Evolutionary conservation across 441 rosid species (phyloP).

Genomic region (Viola pubescens): DNA sequence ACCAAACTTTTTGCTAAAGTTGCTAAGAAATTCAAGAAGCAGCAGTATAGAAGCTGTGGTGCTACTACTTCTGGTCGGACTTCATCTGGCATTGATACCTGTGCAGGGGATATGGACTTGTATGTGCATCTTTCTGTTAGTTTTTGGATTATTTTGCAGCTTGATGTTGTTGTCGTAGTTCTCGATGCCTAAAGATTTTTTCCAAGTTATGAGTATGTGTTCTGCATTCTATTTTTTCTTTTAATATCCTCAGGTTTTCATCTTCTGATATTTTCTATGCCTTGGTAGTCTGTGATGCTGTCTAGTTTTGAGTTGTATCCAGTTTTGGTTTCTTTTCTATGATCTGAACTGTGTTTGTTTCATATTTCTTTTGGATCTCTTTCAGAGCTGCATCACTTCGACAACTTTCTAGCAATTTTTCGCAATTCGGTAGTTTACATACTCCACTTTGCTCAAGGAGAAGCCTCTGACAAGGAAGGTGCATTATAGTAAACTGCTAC

Average conservation of each 20-base stretch:
- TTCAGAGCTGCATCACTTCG: conserved; percentile 61
- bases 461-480: conserved; percentile 88
- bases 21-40: conserved; percentile 81
- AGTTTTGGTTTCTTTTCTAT: too few species aligned
- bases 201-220: too few species aligned
- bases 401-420: conserved; percentile 78
- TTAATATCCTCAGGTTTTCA: too few species aligned
- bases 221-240: too few species aligned
- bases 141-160: too few species aligned
- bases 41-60: conserved; percentile 63
- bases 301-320: too few species aligned
- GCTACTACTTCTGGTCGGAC: conserved; percentile 88
- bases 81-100: conserved; percentile 84
- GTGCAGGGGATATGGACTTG: conserved; percentile 44
- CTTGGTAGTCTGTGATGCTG: too few species aligned
- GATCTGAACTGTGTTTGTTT: neutral
- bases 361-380: conserved; percentile 47
- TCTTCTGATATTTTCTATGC: too few species aligned
- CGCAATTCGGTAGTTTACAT: conserved; percentile 80
- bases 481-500: conserved; percentile 6
- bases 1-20: conserved; percentile 88
- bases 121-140: too few species aligned
- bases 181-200: too few species aligned
- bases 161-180: too few species aligned
- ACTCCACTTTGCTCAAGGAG: conserved; percentile 50